These are phyloP conservation scores for Lachnellula hyalina DNA, from an alignment of 2,329 filamentous ascomycete genomes.

Conservation along the genomic window DNA sequence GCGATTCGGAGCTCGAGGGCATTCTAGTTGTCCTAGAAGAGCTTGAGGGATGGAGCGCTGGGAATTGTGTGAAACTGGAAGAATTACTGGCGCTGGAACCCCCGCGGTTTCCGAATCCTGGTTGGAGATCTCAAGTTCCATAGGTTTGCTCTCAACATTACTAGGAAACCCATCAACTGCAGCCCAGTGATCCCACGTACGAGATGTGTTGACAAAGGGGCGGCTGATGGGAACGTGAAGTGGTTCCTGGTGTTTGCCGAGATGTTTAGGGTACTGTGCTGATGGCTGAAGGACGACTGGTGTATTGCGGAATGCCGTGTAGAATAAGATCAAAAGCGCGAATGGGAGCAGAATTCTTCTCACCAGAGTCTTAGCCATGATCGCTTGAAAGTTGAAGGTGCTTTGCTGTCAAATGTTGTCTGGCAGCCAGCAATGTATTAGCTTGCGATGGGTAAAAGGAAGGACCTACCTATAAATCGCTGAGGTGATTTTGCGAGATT, in stretches of 20 bases:
- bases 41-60: conserved; percentile 3
- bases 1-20: conserved; percentile 24
- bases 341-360: conserved; percentile 19
- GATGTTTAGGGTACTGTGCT: background rate
- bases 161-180: background rate
- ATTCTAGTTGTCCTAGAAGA: conserved; percentile 13
- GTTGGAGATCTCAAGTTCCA: background rate
- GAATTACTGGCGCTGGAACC: background rate
- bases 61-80: background rate
- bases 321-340: conserved; percentile 8
- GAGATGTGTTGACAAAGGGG: conserved; percentile 5
- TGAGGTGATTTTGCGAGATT: background rate
- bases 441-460: background rate
- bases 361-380: conserved; percentile 6
- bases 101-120: background rate
- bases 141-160: background rate
- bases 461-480: background rate
- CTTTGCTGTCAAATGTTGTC: background rate
- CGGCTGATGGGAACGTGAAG: conserved; percentile 6
- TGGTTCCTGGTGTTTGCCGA: background rate
- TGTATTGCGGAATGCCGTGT: conserved; percentile 1
- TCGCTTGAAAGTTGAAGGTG: background rate
- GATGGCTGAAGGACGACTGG: background rate
- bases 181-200: background rate
- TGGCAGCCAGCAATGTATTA: background rate